Evolutionary conservation across 2,329 filamentous ascomycete genomes (phyloP).

Genomic region (Colletotrichum liriopes): DNA sequence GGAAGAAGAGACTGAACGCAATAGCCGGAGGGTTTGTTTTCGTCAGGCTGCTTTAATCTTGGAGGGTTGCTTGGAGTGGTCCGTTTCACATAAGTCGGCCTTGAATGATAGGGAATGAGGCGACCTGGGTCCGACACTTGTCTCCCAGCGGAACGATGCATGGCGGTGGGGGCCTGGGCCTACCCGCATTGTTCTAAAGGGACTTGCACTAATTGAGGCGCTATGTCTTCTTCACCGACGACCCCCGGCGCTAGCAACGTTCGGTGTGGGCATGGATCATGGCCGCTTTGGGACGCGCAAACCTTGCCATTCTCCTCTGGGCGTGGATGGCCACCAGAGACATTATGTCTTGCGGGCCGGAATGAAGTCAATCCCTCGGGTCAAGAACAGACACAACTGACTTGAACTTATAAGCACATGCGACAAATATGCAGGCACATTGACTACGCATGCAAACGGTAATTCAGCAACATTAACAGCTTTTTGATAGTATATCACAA

Average conservation of each 20-base stretch:
- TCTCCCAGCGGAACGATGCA: conserved; percentile 37
- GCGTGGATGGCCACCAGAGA: neutral
- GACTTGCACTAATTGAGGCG: conserved; percentile 41
- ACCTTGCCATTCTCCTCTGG: conserved; percentile 4
- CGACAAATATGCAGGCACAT: neutral
- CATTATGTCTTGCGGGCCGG: neutral
- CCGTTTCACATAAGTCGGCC: conserved; percentile 41
- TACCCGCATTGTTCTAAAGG: conserved; percentile 41
- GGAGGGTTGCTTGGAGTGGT: conserved; percentile 39
- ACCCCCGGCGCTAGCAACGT: conserved; percentile 23
- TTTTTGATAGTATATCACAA: conserved; percentile 31
- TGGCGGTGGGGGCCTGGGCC: conserved; percentile 32
- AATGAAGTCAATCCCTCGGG: neutral
- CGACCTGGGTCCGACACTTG: conserved; percentile 35
- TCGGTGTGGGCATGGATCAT: conserved; percentile 36
- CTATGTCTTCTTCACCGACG: conserved; percentile 35
- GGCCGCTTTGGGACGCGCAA: conserved; percentile 3
- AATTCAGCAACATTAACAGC: conserved; percentile 20
- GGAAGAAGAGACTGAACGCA: conserved; percentile 2
- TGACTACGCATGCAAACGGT: conserved; percentile 2
- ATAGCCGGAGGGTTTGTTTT: conserved; percentile 19
- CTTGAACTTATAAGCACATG: neutral
- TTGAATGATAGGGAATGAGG: conserved; percentile 40
- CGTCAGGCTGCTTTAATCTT: conserved; percentile 28
- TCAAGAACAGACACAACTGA: too few species aligned